Evolutionary conservation across 1,284 basidiomycete genomes (phyloP), one percentile per base, ranked within the genome.

Genomic region (Sutorius eximius): DNA sequence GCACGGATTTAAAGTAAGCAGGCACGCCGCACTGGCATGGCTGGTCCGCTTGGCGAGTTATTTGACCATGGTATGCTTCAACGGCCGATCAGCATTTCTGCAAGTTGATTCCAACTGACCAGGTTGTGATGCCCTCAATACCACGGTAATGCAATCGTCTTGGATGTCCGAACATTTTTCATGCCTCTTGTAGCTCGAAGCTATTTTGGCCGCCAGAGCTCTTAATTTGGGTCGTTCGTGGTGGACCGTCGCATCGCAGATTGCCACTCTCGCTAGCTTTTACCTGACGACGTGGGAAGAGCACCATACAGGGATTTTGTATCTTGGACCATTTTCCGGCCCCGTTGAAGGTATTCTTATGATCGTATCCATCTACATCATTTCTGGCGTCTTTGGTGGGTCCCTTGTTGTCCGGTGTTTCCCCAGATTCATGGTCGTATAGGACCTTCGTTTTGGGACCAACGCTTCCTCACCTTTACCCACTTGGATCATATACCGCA

Each of bases 211-310:
- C 7, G 78, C 85, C n/a, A 85, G 91, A 45, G 94, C 95, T 0
- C 83, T 98, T 46, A 95, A 96, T 62, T 78, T 98, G 10, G 93
- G 92, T 18, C 81, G 93, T 15, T 95, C 93, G 0, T 98, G 95
- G 91, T 98, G 95, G 95, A 95, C 95, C 1, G 86, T 98, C 24
- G 83, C 89, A 1, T 89, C 89, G 0, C 89, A 96, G 69, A 78
- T 91, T 11, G 92, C 91, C 0, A 91, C 93, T 0, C 80, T 97
- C 16, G 89, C 91, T 59, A 98, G 93, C 74, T 99, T 99, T 70
- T 98, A 98, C 72, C 79, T 98, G 41, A 89, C 93, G 1, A 97
- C 95, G 5, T 98, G 96, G 96, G 96, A 99, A 69, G 96, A 99
- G 73, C 96, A 91, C 67, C 91, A 99, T 71, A 99, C 96, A 2